Evolutionary conservation across 805 yeast genomes (phyloP).

Genomic region (Candida ficus): DNA sequence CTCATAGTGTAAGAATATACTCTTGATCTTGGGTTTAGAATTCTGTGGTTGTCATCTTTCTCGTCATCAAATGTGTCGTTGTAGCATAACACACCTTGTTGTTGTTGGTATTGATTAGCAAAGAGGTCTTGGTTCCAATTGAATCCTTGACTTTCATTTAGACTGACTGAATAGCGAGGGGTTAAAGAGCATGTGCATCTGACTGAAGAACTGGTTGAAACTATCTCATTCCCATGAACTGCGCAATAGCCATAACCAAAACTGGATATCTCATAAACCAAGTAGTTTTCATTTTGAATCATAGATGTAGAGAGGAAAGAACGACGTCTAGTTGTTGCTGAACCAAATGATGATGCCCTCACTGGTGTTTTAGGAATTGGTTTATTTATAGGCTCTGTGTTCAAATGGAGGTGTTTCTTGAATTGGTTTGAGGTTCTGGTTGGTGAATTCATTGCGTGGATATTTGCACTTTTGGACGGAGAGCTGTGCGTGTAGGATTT

Average conservation of each 20-base stretch:
- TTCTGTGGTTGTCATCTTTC: not conserved
- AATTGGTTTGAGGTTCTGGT: not conserved
- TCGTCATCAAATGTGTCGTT: conserved; percentile 22
- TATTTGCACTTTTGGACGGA: not conserved
- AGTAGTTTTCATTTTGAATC: conserved; percentile 50
- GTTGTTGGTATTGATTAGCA: conserved; percentile 66
- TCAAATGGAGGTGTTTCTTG: not conserved
- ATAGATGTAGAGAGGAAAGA: conserved; percentile 53
- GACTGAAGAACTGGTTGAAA: not conserved
- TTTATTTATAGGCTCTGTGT: not conserved
- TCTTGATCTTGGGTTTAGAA: not conserved
- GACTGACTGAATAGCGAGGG: conserved; percentile 36
- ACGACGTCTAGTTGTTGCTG: conserved; percentile 48
- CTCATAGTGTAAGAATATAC: conserved; percentile 13
- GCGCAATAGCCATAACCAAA: not conserved
- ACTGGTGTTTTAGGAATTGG: not conserved
- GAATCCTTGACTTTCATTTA: conserved; percentile 68
- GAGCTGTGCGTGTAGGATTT: not conserved
- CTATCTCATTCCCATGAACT: conserved; percentile 1
- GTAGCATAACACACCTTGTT: conserved; percentile 34
- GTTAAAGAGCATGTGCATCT: conserved; percentile 1
- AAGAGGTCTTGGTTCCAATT: conserved; percentile 72
- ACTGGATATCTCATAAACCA: conserved; percentile 40
- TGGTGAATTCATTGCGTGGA: not conserved
- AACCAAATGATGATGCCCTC: conserved; percentile 21